phyloP scores from a whole-genome alignment of 176 grass and related monocot species.

The Aegilops sharonensis region DNA sequence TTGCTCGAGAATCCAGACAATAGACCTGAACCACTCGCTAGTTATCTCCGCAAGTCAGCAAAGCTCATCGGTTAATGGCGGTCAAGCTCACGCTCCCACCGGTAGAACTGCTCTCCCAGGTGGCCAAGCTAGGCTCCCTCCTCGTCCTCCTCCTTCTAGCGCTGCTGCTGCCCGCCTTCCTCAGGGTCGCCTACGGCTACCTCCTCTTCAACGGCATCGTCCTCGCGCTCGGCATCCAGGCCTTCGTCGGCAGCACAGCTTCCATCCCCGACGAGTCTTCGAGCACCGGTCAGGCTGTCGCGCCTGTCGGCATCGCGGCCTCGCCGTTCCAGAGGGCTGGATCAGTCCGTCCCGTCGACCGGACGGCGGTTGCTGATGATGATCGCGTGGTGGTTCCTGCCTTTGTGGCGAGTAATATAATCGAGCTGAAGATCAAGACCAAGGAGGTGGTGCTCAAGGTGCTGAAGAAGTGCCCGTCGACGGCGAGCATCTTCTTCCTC shows the following conservation, averaged over 20 bases:
- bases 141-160: neutral
- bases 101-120: neutral
- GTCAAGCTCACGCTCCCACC: neutral
- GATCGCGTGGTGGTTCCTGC: neutral
- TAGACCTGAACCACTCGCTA: neutral
- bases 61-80: neutral
- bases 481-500: slow-evolving; percentile 18
- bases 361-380: neutral
- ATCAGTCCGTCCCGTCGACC: neutral
- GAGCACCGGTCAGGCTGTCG: neutral
- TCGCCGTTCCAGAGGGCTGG: neutral
- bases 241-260: neutral
- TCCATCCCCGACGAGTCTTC: neutral
- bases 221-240: neutral
- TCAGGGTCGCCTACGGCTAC: slow-evolving; percentile 11
- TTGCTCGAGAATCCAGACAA: neutral
- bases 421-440: neutral
- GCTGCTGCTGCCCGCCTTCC: slow-evolving; percentile 1
- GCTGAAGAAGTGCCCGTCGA: slow-evolving; percentile 9
- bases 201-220: slow-evolving; percentile 13
- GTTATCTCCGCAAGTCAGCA: neutral
- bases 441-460: neutral
- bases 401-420: neutral
- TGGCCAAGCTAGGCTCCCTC: slow-evolving; percentile 14
- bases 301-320: neutral